Evolutionary conservation across 139 green algal genomes (phyloP).

Genomic region (Chlorella sp.): DNA sequence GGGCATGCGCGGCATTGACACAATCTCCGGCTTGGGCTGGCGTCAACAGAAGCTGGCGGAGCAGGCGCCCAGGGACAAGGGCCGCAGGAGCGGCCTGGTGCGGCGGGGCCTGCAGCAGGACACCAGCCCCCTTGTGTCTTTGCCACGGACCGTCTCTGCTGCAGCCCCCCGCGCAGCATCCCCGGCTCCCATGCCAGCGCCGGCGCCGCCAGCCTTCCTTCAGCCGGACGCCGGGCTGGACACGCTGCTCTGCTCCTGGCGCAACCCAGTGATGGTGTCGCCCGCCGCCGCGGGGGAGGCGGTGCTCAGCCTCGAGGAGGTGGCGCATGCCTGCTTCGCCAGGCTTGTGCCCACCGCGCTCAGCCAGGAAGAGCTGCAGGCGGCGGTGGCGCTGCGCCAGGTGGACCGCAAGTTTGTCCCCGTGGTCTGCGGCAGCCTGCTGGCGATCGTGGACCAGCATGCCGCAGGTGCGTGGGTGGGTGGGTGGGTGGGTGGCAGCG

Average conservation of each 20-base stretch:
- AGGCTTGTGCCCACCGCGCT: conserved; percentile 25
- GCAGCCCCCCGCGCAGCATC: neutral
- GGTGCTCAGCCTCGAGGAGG: neutral
- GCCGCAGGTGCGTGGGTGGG: conserved; percentile 53
- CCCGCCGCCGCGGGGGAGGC: neutral
- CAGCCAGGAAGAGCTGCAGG: conserved; percentile 32
- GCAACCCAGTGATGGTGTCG: conserved; percentile 22
- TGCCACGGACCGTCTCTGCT: too few species aligned
- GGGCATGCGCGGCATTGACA: too few species aligned
- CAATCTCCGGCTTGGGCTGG: too few species aligned
- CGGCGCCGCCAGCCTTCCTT: neutral
- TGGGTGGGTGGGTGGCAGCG: neutral
- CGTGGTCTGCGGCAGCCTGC: conserved; percentile 30
- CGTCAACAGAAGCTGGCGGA: neutral
- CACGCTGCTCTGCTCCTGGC: conserved; percentile 23
- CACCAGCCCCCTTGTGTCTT: too few species aligned
- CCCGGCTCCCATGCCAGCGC: neutral
- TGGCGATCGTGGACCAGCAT: conserved; percentile 82
- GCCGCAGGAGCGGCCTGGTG: too few species aligned
- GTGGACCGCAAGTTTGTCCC: conserved; percentile 69
- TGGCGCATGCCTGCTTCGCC: conserved; percentile 6
- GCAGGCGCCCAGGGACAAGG: neutral
- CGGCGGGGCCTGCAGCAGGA: too few species aligned
- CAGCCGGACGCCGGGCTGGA: conserved; percentile 3
- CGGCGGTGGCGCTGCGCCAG: conserved; percentile 36